Evolutionary conservation across 2,329 filamentous ascomycete genomes (phyloP), one percentile per base, ranked within the genome.

Genomic region (Colletotrichum horii): DNA sequence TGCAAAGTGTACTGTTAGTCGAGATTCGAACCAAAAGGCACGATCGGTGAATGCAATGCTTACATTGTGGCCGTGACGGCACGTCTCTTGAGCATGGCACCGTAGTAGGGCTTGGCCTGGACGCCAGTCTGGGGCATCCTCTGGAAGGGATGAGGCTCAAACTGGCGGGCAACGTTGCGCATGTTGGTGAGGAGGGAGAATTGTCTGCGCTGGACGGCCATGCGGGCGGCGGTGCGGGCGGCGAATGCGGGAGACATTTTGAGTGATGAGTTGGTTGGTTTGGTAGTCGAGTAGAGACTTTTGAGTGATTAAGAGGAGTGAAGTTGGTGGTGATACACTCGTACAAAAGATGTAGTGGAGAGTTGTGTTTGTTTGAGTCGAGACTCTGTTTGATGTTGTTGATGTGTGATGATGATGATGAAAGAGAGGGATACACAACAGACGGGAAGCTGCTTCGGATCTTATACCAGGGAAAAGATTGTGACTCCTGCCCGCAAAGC

Each of bases 71-170:
- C 79, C 55, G 77, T 77, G 48, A 66, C 80, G 24, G 82, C 78
- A 7, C 82, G 76, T 68, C 68, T 77, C 79, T 82, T 84, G 64
- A 83, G 22, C 66, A 85, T 81, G 69, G 81, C 82, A 74, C 80
- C 81, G 80, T 84, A 88, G 81, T 87, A 85, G 28, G 81, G 81
- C 71, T 82, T 81, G 30, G 83, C 70, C 30, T 76, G 76, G 43
- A 71, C 75, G 19, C 82, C 66, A 15, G 78, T 74, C 60, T 74
- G 66, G 71, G 84, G 81, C 71, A 85, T 79, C 28, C 83, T 82
- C 81, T 84, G 80, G 80, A 83, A 85, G 70, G 82, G 82, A 72
- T 85, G 83, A 22, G 83, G 77, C 83, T 85, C 84, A 69, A 85
- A 84, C 36, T 80, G 79, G 66, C 84, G 82, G 65, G 82, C 83